Evolutionary conservation across 1,139 yeast genomes (phyloP).

Genomic region (Magnusiomyces magnusii): DNA sequence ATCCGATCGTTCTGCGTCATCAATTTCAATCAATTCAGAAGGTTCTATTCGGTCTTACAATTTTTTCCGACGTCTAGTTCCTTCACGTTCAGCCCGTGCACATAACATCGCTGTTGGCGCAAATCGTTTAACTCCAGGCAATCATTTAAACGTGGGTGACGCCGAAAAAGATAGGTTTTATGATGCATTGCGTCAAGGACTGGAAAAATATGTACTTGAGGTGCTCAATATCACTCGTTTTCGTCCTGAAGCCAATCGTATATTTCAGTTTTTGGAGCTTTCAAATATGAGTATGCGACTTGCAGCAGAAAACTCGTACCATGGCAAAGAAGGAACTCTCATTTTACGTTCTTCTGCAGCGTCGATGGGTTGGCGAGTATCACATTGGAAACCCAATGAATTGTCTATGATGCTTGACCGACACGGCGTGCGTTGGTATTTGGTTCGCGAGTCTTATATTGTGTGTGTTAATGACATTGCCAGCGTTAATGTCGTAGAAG

Average conservation of each 20-base stretch:
- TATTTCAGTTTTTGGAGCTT: slow-evolving; percentile 81
- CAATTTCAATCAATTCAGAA: background rate
- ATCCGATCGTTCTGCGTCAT: background rate
- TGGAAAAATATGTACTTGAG: slow-evolving; percentile 48
- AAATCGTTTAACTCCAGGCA: background rate
- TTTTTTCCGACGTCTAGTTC: slow-evolving; percentile 2
- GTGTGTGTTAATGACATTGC: slow-evolving; percentile 79
- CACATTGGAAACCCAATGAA: slow-evolving; percentile 76
- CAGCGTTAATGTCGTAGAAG: slow-evolving; percentile 85
- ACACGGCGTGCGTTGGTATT: slow-evolving; percentile 87
- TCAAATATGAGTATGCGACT: slow-evolving; percentile 82
- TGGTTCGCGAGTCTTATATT: slow-evolving; percentile 76
- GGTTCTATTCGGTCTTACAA: background rate
- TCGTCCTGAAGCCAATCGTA: slow-evolving; percentile 71
- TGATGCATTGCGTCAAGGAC: slow-evolving; percentile 10
- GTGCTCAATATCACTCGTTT: slow-evolving; percentile 54
- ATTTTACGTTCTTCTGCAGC: slow-evolving; percentile 75
- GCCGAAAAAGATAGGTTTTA: slow-evolving; percentile 35
- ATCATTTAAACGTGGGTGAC: slow-evolving; percentile 8
- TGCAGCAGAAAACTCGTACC: slow-evolving; percentile 72
- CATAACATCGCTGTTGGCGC: background rate
- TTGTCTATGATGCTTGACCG: slow-evolving; percentile 66
- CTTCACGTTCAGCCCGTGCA: background rate
- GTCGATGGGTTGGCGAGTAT: slow-evolving; percentile 93
- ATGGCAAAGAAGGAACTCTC: slow-evolving; percentile 85